A percentile compares a stretch with the other conserved stretches of the same genome.
Conservation (phyloP, 2,329 filamentous ascomycete species). For the Neonectria hederae region DNA sequence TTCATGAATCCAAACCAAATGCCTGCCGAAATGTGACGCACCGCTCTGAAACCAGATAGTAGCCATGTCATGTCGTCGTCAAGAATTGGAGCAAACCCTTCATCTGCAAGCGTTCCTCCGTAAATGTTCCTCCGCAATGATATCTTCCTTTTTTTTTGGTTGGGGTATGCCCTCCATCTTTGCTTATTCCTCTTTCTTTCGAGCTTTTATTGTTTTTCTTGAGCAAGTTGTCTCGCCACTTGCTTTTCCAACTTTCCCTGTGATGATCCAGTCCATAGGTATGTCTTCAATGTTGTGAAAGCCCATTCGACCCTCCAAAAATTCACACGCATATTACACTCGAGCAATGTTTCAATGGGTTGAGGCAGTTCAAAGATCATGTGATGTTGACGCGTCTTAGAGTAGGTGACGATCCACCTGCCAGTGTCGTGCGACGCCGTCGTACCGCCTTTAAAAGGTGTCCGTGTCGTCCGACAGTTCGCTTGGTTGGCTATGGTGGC, state of each 20-base stretch:
- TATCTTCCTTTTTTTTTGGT: constrained; percentile 20
- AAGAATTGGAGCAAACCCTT: constrained; percentile 39
- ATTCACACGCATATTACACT: constrained; percentile 23
- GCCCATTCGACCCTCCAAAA: constrained; percentile 18
- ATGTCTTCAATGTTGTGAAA: constrained; percentile 25
- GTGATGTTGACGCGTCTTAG: constrained; percentile 16
- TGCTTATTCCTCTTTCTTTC: constrained; percentile 15
- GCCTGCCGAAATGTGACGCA: constrained; percentile 37
- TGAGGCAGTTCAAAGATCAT: constrained; percentile 14
- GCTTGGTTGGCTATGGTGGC: constrained; percentile 39
- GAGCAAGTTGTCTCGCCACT: constrained; percentile 22
- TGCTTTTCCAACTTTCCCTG: constrained; percentile 17
- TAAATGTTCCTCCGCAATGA: constrained; percentile 25
- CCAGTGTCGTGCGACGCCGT: constrained; percentile 11
- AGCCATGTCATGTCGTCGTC: constrained; percentile 46
- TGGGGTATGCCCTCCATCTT: constrained; percentile 24
- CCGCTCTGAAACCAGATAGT: constrained; percentile 41
- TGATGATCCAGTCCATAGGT: constrained; percentile 32
- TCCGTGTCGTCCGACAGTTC: constrained; percentile 47
- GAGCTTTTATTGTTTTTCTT: constrained; percentile 31
- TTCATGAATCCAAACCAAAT: constrained; percentile 37
- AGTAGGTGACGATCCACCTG: constrained; percentile 10
- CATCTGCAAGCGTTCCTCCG: constrained; percentile 30
- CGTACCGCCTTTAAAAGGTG: constrained; percentile 45
- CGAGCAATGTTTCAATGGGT: constrained; percentile 3